Conservation (phyloP, 202 grass and related monocot genomes). For the Digitaria exilis region DNA sequence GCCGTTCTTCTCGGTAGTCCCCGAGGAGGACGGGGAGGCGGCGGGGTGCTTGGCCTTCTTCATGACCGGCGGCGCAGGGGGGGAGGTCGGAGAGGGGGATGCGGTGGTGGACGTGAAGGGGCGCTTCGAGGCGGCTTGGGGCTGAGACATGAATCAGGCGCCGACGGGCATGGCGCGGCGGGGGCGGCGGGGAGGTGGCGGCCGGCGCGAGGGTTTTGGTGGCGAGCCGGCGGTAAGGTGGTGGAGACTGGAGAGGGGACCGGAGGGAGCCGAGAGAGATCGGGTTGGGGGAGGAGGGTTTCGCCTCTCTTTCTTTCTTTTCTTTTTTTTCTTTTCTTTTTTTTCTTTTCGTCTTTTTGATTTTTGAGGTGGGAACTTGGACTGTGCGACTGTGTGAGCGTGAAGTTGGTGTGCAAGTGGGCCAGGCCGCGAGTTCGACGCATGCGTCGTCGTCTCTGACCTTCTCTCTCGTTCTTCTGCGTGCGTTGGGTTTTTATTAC, state of each 20-base stretch:
- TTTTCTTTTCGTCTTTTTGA: background rate
- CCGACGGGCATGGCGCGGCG: slow-evolving; percentile 40
- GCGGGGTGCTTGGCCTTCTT: slow-evolving; percentile 66
- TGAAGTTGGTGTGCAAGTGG: background rate
- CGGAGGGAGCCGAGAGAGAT: slow-evolving; percentile 46
- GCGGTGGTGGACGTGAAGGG: slow-evolving; percentile 39
- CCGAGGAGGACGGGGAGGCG: slow-evolving; percentile 30
- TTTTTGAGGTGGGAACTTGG: slow-evolving; percentile 25
- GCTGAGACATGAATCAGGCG: slow-evolving; percentile 63
- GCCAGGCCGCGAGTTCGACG: slow-evolving; percentile 6
- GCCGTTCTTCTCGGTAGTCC: slow-evolving; percentile 61
- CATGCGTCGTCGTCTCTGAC: too few species aligned
- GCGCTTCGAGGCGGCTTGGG: slow-evolving; percentile 57
- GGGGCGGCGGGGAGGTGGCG: background rate
- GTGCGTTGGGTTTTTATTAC: too few species aligned
- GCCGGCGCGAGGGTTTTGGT: slow-evolving; percentile 48
- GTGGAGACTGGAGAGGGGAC: slow-evolving; percentile 22
- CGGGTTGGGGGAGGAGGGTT: slow-evolving; percentile 47
- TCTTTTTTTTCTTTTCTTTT: too few species aligned
- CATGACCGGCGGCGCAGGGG: slow-evolving; percentile 52
- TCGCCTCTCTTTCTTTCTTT: background rate
- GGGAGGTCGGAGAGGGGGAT: slow-evolving; percentile 21
- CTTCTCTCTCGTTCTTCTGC: too few species aligned
- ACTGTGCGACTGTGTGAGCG: background rate
- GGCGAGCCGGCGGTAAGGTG: slow-evolving; percentile 32